A percentile compares a stretch with the other conserved stretches of the same genome.
These are phyloP conservation scores for Allium fistulosum DNA, from an alignment of 106 monocot genomes.

Conservation along the genomic window DNA sequence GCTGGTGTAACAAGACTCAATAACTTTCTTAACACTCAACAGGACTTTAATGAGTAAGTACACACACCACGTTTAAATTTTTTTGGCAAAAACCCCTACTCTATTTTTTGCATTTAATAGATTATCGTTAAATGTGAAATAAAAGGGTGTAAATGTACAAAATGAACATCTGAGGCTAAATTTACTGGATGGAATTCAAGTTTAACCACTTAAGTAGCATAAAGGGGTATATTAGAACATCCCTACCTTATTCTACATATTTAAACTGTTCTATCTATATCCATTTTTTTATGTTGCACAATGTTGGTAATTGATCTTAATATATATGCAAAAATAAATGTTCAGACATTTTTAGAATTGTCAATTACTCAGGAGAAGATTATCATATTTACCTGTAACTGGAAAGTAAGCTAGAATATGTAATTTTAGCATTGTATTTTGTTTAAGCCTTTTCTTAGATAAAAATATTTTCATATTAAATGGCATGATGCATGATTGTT, in stretches of 20 bases:
- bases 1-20: neutral
- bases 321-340: neutral
- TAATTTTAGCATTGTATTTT: too few species aligned
- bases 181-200: too few species aligned
- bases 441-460: too few species aligned
- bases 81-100: neutral
- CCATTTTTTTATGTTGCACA: neutral
- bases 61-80: neutral
- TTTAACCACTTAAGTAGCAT: neutral
- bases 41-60: slow-evolving; percentile 7
- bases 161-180: neutral
- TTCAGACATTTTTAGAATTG: neutral
- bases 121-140: neutral
- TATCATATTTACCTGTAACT: too few species aligned
- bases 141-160: neutral
- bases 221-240: neutral
- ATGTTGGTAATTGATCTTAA: too few species aligned
- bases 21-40: slow-evolving; percentile 6
- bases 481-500: too few species aligned
- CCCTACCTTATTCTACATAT: neutral
- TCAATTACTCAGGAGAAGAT: too few species aligned
- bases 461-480: too few species aligned
- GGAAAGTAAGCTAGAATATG: too few species aligned
- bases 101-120: neutral
- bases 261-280: neutral